Base-by-base conservation (phyloP, 306 rosid genomes). In the Begonia loranthoides region DNA sequence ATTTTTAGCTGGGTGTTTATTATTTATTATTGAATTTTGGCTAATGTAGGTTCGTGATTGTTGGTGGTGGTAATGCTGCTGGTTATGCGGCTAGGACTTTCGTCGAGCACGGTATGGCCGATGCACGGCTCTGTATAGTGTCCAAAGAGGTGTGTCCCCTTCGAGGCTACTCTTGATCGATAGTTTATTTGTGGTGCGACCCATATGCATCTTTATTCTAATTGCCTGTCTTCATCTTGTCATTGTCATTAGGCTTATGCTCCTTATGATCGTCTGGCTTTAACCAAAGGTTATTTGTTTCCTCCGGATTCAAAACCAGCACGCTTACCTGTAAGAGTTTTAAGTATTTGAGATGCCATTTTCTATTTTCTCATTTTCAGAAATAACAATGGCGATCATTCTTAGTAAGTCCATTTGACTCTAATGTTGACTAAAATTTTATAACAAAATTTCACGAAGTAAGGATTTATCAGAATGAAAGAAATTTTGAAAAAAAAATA, bases 21-120 rank as follows among this genome's bases (percentile, higher is more conserved):
- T 45, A 45, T 38, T 45, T 17, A 40, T 28, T 28, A 0, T 3
- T 28, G 14, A 41, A 13, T 50, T 51, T 36, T 62, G 49, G 15
- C 48, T 9, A 6, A 34, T 58, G 49, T 61, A 88, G 96, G 82
- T 84, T 66, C 76, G 97, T 89, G 74, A 89, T 89, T 8, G 97
- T 89, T 59, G 97, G 97, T 5, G 95, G 97, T 11, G 95, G 97
- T 52, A 89, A 89, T 71, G 72, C 97, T 4, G 97, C 97, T 9
- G 97, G 97, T 11, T 89, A 89, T 51, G 95, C 97, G 0, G 95
- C 95, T 51, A 79, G 90, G 52, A 76, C 84, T 65, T 89, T 89
- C 68, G 97, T 89, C 41, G 95, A 89, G 41, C 87, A 82, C 41
- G 97, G 94, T 51, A 54, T 85, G 80, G 95, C 97, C n/a, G 76